Conservation (phyloP, 2,329 filamentous ascomycete species). For the Hypoxylon sp. region DNA sequence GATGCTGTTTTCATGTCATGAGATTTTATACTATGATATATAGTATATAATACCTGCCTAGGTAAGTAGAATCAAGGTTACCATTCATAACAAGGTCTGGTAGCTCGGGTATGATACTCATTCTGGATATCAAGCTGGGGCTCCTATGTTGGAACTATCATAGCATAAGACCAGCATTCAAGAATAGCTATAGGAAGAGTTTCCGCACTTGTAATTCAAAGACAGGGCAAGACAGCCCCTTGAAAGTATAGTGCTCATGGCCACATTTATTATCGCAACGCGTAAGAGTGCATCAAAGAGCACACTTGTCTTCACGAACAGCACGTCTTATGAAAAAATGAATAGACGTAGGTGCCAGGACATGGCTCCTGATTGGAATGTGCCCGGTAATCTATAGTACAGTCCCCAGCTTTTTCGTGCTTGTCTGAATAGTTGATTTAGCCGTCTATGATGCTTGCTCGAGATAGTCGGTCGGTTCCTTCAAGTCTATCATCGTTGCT, state of each 20-base stretch:
- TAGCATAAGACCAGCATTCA: background rate
- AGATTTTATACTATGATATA: too few species aligned
- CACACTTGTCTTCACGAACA: background rate
- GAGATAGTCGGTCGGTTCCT: conserved; percentile 30
- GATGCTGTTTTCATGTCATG: too few species aligned
- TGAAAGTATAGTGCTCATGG: background rate
- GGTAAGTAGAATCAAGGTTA: background rate
- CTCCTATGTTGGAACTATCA: background rate
- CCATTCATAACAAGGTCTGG: background rate
- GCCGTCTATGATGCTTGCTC: conserved; percentile 40
- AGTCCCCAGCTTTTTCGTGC: conserved; percentile 36
- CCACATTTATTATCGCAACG: background rate
- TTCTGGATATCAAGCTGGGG: background rate
- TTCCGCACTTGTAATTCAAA: background rate
- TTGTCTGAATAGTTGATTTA: conserved; percentile 35
- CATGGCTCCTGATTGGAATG: conserved; percentile 34
- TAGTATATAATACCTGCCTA: too few species aligned
- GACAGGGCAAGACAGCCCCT: background rate
- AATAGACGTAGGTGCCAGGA: conserved; percentile 28
- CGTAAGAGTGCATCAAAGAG: background rate
- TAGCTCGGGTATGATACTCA: background rate
- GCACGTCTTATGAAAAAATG: conserved; percentile 15
- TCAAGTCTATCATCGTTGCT: conserved; percentile 7
- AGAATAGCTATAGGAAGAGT: background rate
- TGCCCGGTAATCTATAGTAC: conserved; percentile 46